Conservation (phyloP, 352 stramenopile species). For the Globisporangium megalacanthum region DNA sequence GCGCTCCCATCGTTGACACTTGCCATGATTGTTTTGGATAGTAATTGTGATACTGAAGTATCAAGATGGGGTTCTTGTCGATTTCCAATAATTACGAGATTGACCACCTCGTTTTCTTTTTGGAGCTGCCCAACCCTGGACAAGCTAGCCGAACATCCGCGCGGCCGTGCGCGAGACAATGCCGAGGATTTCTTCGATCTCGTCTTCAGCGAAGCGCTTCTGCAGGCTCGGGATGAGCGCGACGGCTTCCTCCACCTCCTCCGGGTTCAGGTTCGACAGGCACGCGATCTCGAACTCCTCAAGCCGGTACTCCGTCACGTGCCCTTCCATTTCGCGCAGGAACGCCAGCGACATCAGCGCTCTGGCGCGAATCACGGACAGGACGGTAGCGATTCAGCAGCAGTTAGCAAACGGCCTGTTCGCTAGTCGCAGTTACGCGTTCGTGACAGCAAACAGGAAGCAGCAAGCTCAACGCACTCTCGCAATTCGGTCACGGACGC, state of each 20-base stretch:
- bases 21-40: constrained; percentile 8
- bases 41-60: background rate
- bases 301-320: constrained; percentile 70
- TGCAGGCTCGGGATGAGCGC: constrained; percentile 86
- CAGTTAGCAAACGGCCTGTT: too few species aligned
- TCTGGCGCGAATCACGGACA: constrained; percentile 18
- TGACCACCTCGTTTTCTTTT: too few species aligned
- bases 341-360: constrained; percentile 84
- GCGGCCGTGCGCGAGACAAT: constrained; percentile 85
- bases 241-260: constrained; percentile 85
- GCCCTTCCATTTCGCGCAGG: constrained; percentile 64
- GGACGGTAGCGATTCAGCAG: background rate
- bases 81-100: too few species aligned
- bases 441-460: too few species aligned
- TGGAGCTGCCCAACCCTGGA: background rate
- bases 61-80: too few species aligned
- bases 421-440: too few species aligned
- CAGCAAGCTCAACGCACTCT: constrained; percentile 43
- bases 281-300: constrained; percentile 90
- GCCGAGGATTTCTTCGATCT: constrained; percentile 87
- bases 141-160: constrained; percentile 74
- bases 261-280: constrained; percentile 87
- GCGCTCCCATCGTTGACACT: background rate
- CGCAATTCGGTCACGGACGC: constrained; percentile 84
- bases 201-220: constrained; percentile 84